These are phyloP conservation scores for Chaetomium strumarium DNA, from an alignment of 2,329 filamentous ascomycete species.

Conservation along the genomic window DNA sequence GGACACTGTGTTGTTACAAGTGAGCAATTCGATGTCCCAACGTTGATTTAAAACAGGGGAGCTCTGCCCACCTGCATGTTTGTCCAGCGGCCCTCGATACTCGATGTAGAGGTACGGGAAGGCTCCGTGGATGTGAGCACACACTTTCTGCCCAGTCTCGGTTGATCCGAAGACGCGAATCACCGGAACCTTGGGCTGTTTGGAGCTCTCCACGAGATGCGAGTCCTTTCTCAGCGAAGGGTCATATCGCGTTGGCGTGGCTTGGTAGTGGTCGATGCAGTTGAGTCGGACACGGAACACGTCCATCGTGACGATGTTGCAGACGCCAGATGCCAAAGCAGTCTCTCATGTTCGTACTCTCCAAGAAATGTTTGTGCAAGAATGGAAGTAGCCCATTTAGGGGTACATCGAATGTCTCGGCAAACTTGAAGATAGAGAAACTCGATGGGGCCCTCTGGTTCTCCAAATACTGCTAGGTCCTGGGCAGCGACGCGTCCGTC, in stretches of 20 bases:
- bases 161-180: slow-evolving; percentile 89
- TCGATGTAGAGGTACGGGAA: slow-evolving; percentile 95
- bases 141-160: slow-evolving; percentile 91
- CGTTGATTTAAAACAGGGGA: background rate
- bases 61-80: slow-evolving; percentile 57
- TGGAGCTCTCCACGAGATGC: slow-evolving; percentile 51
- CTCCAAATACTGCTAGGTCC: no score
- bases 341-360: slow-evolving; percentile 6
- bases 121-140: slow-evolving; percentile 89
- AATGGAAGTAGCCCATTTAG: no score
- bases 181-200: slow-evolving; percentile 71
- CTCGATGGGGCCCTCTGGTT: no score
- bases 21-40: background rate
- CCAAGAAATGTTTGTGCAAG: background rate
- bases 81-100: slow-evolving; percentile 64
- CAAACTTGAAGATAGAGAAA: no score
- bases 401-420: no score
- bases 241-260: slow-evolving; percentile 71
- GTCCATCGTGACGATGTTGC: slow-evolving; percentile 44
- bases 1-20: slow-evolving; percentile 47
- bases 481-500: no score
- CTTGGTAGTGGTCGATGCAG: slow-evolving; percentile 93
- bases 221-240: slow-evolving; percentile 66
- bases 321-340: background rate
- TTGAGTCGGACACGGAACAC: slow-evolving; percentile 87